Evolutionary conservation across 2,329 filamentous ascomycete species (phyloP).

Genomic region (Scedosporium boydii): DNA sequence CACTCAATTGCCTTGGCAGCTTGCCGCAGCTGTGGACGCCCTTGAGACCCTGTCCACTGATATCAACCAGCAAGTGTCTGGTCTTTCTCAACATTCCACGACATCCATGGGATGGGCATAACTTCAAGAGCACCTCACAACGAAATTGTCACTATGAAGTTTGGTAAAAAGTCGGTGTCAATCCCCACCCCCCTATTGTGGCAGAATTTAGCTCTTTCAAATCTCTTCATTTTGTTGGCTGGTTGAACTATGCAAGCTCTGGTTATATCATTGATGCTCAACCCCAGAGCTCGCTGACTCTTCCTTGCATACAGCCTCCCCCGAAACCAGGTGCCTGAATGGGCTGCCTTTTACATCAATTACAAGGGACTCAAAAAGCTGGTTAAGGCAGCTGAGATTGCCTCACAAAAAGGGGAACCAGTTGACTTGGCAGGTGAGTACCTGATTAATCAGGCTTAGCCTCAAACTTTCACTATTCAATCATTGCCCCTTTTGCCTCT

Average conservation of each 20-base stretch:
- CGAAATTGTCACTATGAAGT: constrained; percentile 43
- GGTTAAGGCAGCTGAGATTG: constrained; percentile 68
- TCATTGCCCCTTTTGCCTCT: background rate
- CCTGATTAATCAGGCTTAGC: no score
- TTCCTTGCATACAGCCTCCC: constrained; percentile 44
- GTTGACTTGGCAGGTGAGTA: constrained; percentile 78
- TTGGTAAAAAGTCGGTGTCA: constrained; percentile 47
- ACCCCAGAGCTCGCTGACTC: constrained; percentile 13
- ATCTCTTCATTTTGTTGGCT: background rate
- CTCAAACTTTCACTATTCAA: no score
- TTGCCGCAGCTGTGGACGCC: background rate
- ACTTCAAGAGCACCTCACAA: background rate
- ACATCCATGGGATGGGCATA: background rate
- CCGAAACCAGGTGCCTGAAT: constrained; percentile 79
- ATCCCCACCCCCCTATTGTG: background rate
- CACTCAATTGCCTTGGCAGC: background rate
- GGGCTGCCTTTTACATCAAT: constrained; percentile 76
- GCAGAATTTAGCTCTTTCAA: background rate
- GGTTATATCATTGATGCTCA: background rate
- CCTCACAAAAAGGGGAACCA: constrained; percentile 57
- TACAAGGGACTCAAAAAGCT: constrained; percentile 92
- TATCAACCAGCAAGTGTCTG: background rate
- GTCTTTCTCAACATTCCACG: background rate
- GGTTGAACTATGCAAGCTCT: background rate
- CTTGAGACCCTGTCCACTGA: background rate